Conservation (phyloP, 129 eudicot genomes). For the Tagetes patula region DNA sequence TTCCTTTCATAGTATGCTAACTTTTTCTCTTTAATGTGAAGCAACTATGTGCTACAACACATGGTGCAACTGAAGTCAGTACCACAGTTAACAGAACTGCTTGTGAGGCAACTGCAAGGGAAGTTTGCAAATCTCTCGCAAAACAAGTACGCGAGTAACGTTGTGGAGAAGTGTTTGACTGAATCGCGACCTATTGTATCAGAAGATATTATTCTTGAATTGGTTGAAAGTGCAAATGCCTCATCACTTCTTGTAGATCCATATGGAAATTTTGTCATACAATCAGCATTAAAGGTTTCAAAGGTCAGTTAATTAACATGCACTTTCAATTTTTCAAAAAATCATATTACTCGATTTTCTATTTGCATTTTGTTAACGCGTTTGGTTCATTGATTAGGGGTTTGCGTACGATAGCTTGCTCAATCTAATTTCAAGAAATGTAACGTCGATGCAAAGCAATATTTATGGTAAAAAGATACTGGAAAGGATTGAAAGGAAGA, state of each 20-base stretch:
- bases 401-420: slow-evolving; percentile 26
- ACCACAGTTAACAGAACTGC: slow-evolving; percentile 37
- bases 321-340: background rate
- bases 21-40: slow-evolving; percentile 3
- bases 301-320: slow-evolving; percentile 38
- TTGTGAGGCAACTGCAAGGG: slow-evolving; percentile 47
- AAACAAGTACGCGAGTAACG: slow-evolving; percentile 67
- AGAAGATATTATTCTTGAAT: slow-evolving; percentile 44
- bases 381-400: slow-evolving; percentile 38
- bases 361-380: background rate
- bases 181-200: slow-evolving; percentile 35
- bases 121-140: slow-evolving; percentile 40
- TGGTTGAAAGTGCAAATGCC: slow-evolving; percentile 41
- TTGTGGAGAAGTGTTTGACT: slow-evolving; percentile 58
- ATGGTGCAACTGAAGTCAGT: slow-evolving; percentile 41
- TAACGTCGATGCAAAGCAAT: slow-evolving; percentile 28
- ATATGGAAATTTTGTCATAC: slow-evolving; percentile 67
- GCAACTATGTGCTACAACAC: slow-evolving; percentile 83
- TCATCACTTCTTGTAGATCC: slow-evolving; percentile 56
- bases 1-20: no score
- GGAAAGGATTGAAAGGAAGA: no score
- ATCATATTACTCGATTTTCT: no score
- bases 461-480: no score
- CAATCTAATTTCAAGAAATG: slow-evolving; percentile 36
- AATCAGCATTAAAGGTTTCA: slow-evolving; percentile 48